Evolutionary conservation across 768 basidiomycete genomes (phyloP).

Genomic region (Chiua virens): DNA sequence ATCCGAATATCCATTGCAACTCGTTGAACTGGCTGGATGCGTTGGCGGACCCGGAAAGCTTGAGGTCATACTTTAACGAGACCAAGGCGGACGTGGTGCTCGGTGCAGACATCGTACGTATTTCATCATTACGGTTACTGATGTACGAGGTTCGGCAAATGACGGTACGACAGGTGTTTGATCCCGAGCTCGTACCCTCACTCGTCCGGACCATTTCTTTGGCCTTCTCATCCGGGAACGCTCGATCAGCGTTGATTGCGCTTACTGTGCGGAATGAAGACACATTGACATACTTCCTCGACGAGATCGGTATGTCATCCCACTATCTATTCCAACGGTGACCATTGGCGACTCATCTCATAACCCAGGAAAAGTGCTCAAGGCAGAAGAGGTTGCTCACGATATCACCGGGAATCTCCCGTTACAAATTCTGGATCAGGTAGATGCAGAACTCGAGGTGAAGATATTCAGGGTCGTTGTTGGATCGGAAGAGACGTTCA

Average conservation of each 20-base stretch:
- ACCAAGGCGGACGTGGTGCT: conserved; percentile 57
- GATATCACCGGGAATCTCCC: conserved; percentile 12
- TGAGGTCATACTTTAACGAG: conserved; percentile 34
- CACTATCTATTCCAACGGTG: not conserved
- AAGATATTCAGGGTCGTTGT: conserved; percentile 45
- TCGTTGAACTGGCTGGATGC: conserved; percentile 70
- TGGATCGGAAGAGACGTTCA: not conserved
- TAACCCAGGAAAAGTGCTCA: conserved; percentile 22
- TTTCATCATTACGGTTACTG: not conserved
- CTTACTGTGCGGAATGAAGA: conserved; percentile 53
- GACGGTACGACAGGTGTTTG: conserved; percentile 54
- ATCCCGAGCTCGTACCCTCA: conserved; percentile 58
- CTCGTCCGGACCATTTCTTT: conserved; percentile 49
- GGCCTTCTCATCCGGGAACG: conserved; percentile 23
- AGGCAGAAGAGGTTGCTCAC: conserved; percentile 29
- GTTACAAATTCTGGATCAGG: conserved; percentile 31
- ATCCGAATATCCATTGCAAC: conserved; percentile 44
- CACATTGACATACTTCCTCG: conserved; percentile 49
- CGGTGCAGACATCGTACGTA: conserved; percentile 66
- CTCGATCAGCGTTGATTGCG: conserved; percentile 33
- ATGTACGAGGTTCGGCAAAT: not conserved
- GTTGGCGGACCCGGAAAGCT: conserved; percentile 31
- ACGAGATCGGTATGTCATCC: conserved; percentile 29
- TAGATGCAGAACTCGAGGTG: conserved; percentile 38
- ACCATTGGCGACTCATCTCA: not conserved